Base-by-base conservation (phyloP, 257 asterid genomes). In the Anisodus acutangulus region DNA sequence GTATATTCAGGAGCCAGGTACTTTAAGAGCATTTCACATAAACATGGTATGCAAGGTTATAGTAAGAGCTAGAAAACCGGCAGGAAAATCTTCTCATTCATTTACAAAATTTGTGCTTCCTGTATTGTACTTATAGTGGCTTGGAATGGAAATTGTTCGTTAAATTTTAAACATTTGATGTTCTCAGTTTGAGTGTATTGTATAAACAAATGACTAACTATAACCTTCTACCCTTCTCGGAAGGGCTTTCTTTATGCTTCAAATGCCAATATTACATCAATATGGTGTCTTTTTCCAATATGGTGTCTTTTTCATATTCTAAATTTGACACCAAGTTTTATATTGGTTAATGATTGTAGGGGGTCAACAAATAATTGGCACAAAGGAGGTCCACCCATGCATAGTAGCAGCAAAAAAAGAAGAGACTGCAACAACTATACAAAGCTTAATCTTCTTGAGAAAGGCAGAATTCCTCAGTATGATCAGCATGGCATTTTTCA, bases 1-100 rank as follows among this genome's bases (percentile, higher is more conserved):
- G 45, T 71, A 57, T 71, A n/a, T 71, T 71, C 80, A 45, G 80
- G 80, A 72, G 41, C 41, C 39, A 71, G 79, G 39, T 71, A n/a
- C 79, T 45, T 6, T 71, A 71, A 45, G 58, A 71, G 79, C 10
- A 71, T 71, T 58, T 71, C 39, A 71, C 79, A 71, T 71, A 19
- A 71, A 71, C 17, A 71, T 71, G 5, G 39, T 45, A 71, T 71
- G 79, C 58, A 71, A n/a, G 58, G 45, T n/a, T 45, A 71, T n/a
- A n/a, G 79, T 22, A 71, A 22, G 57, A 71, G 79, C 57, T n/a
- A 47, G 54, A n/a, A 19, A 45, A 10, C 60, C 19, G 60, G 59
- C 59, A 72, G 11, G 59, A 72, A 72, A 72, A 45, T 72, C 5
- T 47, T 10, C 80, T 45, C 80, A 72, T 72, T 47, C 80, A 72